Conservation (phyloP, 176 grass and related monocot genomes). For the Alloteropsis semialata region DNA sequence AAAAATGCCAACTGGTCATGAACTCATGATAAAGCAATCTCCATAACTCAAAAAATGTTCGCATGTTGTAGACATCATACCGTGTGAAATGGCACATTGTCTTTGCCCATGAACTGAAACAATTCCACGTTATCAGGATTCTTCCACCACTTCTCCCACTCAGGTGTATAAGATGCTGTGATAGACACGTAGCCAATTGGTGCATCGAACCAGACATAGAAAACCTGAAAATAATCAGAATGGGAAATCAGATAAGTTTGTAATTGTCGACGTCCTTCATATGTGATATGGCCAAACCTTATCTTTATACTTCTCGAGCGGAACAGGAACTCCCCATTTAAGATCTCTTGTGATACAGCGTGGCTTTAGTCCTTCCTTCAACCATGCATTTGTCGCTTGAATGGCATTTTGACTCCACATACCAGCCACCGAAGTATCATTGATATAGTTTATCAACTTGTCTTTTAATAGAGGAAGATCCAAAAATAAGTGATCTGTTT, state of each 20-base stretch:
- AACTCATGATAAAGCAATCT: neutral
- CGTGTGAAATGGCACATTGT: slow-evolving; percentile 99
- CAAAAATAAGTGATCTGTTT: slow-evolving; percentile 94
- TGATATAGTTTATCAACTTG: slow-evolving; percentile 80
- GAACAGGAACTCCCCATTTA: slow-evolving; percentile 98
- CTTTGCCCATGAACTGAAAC: slow-evolving; percentile 99
- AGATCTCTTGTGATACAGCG: slow-evolving; percentile 99
- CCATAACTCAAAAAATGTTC: neutral
- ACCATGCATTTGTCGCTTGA: slow-evolving; percentile 94
- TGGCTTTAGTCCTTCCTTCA: slow-evolving; percentile 89
- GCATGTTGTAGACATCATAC: slow-evolving; percentile 42
- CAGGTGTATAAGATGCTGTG: slow-evolving; percentile 87
- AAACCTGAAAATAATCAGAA: slow-evolving; percentile 60
- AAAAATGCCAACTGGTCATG: neutral
- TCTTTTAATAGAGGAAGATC: slow-evolving; percentile 81
- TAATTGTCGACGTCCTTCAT: neutral
- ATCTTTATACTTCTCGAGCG: slow-evolving; percentile 88
- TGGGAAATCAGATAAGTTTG: neutral
- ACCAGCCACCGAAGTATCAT: slow-evolving; percentile 77
- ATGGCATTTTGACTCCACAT: slow-evolving; percentile 98
- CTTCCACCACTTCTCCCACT: slow-evolving; percentile 99
- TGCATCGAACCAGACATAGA: slow-evolving; percentile 99
- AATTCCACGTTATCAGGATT: slow-evolving; percentile 90
- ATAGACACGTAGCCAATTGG: slow-evolving; percentile 98
- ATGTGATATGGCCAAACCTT: slow-evolving; percentile 52